A percentile compares a stretch with the other conserved stretches of the same genome.
Conservation (phyloP, 2,329 filamentous ascomycete genomes). For the Periconia digitata region DNA sequence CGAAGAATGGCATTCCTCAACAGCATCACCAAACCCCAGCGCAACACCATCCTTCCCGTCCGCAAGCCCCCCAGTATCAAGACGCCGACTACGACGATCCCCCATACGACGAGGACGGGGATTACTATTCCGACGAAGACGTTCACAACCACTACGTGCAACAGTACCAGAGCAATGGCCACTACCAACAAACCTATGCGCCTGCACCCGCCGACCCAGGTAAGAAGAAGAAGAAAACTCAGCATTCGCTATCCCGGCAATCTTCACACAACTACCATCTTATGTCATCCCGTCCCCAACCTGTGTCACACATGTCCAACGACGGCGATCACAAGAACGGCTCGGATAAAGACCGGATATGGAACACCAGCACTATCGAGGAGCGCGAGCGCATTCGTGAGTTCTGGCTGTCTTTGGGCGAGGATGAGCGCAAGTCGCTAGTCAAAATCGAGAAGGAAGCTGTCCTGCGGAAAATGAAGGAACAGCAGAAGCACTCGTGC, state of each 20-base stretch:
- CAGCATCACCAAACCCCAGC: constrained; percentile 11
- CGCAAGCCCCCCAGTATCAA: constrained; percentile 45
- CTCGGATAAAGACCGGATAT: constrained; percentile 78
- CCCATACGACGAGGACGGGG: constrained; percentile 32
- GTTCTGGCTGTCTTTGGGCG: constrained; percentile 93
- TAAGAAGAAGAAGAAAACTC: constrained; percentile 68
- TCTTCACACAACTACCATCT: constrained; percentile 24
- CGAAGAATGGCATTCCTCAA: constrained; percentile 31
- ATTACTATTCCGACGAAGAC: constrained; percentile 47
- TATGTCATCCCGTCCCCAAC: constrained; percentile 36
- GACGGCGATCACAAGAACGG: constrained; percentile 47
- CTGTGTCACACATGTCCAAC: constrained; percentile 47
- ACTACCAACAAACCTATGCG: constrained; percentile 31
- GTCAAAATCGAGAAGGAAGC: constrained; percentile 99
- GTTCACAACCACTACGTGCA: constrained; percentile 34
- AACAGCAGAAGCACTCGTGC: constrained; percentile 98
- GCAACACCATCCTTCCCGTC: constrained; percentile 15
- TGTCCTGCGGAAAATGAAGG: constrained; percentile 98
- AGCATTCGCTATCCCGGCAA: constrained; percentile 35
- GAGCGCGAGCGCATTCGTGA: constrained; percentile 97
- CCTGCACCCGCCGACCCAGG: constrained; percentile 23
- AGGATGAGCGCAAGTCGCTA: constrained; percentile 90
- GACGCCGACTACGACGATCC: constrained; percentile 49
- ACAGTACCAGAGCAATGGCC: constrained; percentile 34
- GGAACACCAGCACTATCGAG: constrained; percentile 93